These are phyloP conservation scores for Colletotrichum aenigma DNA, from an alignment of 2,329 filamentous ascomycete genomes.

Conservation along the genomic window DNA sequence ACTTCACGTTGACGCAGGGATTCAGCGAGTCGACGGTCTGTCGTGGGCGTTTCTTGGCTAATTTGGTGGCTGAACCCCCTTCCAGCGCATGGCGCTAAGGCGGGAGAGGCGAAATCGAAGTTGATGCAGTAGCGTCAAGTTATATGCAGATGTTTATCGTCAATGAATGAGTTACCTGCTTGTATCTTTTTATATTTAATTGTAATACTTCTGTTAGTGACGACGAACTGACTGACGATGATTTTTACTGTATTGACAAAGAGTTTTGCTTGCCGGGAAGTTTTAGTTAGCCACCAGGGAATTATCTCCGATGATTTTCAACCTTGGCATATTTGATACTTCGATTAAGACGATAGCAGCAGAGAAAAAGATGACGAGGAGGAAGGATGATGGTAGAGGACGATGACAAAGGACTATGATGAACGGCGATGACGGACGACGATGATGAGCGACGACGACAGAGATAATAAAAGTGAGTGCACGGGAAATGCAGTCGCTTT, in stretches of 20 bases:
- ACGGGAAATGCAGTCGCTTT: not conserved
- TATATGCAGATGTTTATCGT: not conserved
- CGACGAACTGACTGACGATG: not conserved
- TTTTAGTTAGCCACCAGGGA: not conserved
- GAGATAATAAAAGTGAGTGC: not conserved
- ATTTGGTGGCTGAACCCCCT: not conserved
- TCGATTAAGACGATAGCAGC: too few relatives aligned
- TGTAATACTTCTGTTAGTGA: not conserved
- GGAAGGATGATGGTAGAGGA: too few relatives aligned
- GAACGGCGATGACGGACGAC: too few relatives aligned
- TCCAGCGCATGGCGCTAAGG: not conserved
- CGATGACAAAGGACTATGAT: too few relatives aligned
- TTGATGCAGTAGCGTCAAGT: not conserved
- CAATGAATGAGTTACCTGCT: not conserved
- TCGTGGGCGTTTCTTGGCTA: not conserved
- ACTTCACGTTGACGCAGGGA: not conserved
- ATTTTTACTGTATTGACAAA: not conserved
- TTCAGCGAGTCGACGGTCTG: not conserved
- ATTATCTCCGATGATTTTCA: not conserved
- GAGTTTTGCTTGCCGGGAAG: not conserved
- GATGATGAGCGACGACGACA: not conserved
- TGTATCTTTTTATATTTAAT: accelerated
- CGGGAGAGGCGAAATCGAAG: not conserved
- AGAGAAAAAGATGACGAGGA: too few relatives aligned
- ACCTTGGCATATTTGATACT: accelerated